Evolutionary conservation across 2,329 filamentous ascomycete species (phyloP), one percentile per base, ranked within the genome.

Genomic region (Drechslerella dactyloides): DNA sequence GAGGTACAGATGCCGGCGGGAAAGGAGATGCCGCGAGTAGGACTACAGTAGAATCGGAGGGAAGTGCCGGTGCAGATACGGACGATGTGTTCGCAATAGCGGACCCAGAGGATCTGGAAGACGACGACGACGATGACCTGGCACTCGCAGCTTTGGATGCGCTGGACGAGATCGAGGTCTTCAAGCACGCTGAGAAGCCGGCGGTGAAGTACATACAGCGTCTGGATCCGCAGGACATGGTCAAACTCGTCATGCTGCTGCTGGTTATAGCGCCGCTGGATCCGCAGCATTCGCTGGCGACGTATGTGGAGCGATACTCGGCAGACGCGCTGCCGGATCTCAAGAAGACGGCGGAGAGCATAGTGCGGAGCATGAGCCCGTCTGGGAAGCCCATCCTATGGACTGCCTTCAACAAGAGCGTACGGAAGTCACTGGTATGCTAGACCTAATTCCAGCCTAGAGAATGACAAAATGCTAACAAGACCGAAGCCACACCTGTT

Each of bases 151-250:
- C 89, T 0, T 82, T 91, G 44, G 87, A 90, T 69, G 83, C 87
- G 0, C 82, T 92, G 69, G 85, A 90, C 77, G 85, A 86, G 30
- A 82, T 85, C 53, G 85, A 88, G 8, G 85, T 84, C 0, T 85
- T 87, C 74, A 84, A 83, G 74, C 82, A 85, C 2, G 82, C 82
- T 15, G 82, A 83, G 70, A 77, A 79, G 2, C 79, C 82, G 0
- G 82, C 83, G 2, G 84, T 86, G 0, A 83, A 86, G 48, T 84
- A 85, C n/a, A 86, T 88, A 30, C 86, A 63, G 23, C 56, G 89
- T 74, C 89, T 92, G 56, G 89, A 89, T 0, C 85, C 86, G 0
- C 89, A 91, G 77, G 91, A 91, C 76, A 85, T 91, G 63, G 84
- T 87, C 50, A 88, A 86, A 75, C 80, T 92, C 6, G 79, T 91